phyloP scores from a whole-genome alignment of 345 rosid genomes.

The Populus tremula region DNA sequence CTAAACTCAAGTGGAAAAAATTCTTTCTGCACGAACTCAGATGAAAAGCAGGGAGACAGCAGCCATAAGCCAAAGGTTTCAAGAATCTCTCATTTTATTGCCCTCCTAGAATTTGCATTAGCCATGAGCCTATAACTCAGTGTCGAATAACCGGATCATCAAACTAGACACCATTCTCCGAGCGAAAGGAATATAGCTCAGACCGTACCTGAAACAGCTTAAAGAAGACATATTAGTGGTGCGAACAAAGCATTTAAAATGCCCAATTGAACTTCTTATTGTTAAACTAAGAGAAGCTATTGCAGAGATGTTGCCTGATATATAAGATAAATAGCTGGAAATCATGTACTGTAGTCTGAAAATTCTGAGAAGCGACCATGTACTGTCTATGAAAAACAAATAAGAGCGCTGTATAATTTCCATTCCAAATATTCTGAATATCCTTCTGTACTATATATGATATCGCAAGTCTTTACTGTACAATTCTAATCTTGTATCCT shows the following conservation, averaged over 20 bases:
- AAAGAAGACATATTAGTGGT: slow-evolving; percentile 14
- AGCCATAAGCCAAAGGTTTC: background rate
- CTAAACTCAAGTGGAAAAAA: background rate
- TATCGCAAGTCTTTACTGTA: background rate
- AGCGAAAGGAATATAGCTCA: slow-evolving; percentile 90
- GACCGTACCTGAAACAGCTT: slow-evolving; percentile 72
- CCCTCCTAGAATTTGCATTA: background rate
- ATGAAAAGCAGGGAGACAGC: background rate
- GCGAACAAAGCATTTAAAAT: slow-evolving; percentile 2
- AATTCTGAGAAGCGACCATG: background rate
- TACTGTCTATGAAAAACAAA: background rate
- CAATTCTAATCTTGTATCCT: slow-evolving; percentile 1
- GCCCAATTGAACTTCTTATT: background rate
- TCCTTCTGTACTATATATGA: background rate
- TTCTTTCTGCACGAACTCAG: background rate
- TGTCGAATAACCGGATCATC: slow-evolving; percentile 79
- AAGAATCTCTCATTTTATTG: background rate
- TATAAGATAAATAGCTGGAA: background rate
- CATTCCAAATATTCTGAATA: background rate
- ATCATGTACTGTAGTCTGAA: background rate
- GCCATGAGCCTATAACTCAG: slow-evolving; percentile 50
- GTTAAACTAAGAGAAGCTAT: background rate
- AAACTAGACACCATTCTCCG: slow-evolving; percentile 70
- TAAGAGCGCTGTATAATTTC: background rate
- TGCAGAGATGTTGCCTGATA: background rate